Conservation (phyloP, 495 filamentous ascomycete genomes). For the Podospora australis region DNA sequence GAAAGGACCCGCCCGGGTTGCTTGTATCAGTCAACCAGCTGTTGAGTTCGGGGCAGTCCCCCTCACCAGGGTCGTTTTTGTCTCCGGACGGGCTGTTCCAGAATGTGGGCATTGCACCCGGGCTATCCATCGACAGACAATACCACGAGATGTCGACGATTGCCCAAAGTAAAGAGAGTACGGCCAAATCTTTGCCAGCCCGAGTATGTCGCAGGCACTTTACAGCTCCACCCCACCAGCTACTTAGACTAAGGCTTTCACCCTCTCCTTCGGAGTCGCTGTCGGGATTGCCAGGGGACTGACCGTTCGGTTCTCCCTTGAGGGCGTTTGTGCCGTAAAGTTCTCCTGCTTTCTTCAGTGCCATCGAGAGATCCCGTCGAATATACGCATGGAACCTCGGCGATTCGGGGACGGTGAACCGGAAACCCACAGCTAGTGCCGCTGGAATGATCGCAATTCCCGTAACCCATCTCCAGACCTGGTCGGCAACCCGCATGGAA, state of each 20-base stretch:
- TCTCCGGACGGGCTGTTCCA: slow-evolving; percentile 21
- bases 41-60: slow-evolving; percentile 1
- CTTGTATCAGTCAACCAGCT: slow-evolving; percentile 6
- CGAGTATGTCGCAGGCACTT: slow-evolving; percentile 5
- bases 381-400: slow-evolving; percentile 64
- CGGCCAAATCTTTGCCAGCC: slow-evolving; percentile 34
- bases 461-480: slow-evolving; percentile 63
- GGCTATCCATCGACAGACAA: slow-evolving; percentile 57
- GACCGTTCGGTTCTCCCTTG: too few species aligned
- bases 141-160: slow-evolving; percentile 52
- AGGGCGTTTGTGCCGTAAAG: slow-evolving; percentile 2
- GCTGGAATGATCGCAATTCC: slow-evolving; percentile 60
- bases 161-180: slow-evolving; percentile 60
- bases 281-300: slow-evolving; percentile 40
- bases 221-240: slow-evolving; percentile 18
- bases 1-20: slow-evolving; percentile 11
- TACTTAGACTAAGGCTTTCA: too few species aligned
- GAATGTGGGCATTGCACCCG: slow-evolving; percentile 19
- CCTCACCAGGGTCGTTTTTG: too few species aligned
- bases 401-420: slow-evolving; percentile 63
- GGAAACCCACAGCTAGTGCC: slow-evolving; percentile 55
- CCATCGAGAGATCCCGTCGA: slow-evolving; percentile 14
- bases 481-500: slow-evolving; percentile 39
- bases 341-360: slow-evolving; percentile 1
- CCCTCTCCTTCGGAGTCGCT: too few species aligned